These are phyloP conservation scores for Heliocybe sulcata DNA, from an alignment of 1,284 basidiomycete genomes.

Conservation along the genomic window DNA sequence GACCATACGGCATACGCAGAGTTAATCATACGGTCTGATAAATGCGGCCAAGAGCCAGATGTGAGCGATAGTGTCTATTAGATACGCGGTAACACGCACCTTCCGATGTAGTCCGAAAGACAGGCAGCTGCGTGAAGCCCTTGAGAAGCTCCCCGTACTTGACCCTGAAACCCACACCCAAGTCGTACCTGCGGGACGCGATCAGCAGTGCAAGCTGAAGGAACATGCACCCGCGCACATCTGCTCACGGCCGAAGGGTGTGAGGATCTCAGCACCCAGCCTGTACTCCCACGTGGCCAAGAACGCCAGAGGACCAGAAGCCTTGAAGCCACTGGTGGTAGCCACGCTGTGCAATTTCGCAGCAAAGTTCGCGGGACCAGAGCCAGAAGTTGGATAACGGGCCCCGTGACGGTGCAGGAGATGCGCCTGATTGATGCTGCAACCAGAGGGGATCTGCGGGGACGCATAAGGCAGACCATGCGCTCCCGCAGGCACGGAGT, in stretches of 20 bases:
- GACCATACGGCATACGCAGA: slow-evolving; percentile 42
- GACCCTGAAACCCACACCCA: slow-evolving; percentile 65
- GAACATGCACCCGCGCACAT: slow-evolving; percentile 23
- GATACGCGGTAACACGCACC: slow-evolving; percentile 31
- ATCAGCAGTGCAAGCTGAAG: background rate
- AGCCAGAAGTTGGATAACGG: slow-evolving; percentile 37
- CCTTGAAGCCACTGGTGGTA: slow-evolving; percentile 27
- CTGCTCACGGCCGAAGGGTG: slow-evolving; percentile 49
- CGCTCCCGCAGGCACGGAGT: slow-evolving; percentile 37
- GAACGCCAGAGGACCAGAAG: slow-evolving; percentile 41
- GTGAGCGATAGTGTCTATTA: background rate
- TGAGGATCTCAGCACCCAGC: slow-evolving; percentile 50
- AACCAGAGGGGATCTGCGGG: slow-evolving; percentile 40
- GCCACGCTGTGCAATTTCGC: slow-evolving; percentile 27
- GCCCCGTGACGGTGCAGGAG: slow-evolving; percentile 52
- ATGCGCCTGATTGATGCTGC: slow-evolving; percentile 43
- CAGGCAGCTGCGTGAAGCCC: slow-evolving; percentile 76
- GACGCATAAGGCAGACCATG: slow-evolving; percentile 45
- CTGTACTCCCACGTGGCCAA: slow-evolving; percentile 48
- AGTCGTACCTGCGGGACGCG: slow-evolving; percentile 27
- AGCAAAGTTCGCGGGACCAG: slow-evolving; percentile 32
- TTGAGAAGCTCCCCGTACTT: slow-evolving; percentile 78
- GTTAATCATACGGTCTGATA: slow-evolving; percentile 74
- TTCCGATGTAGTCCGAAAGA: slow-evolving; percentile 85
- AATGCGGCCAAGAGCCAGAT: slow-evolving; percentile 14